A percentile compares a stretch with the other conserved stretches of the same genome.
Conservation (phyloP, 495 filamentous ascomycete genomes). For the Xylaria curta region DNA sequence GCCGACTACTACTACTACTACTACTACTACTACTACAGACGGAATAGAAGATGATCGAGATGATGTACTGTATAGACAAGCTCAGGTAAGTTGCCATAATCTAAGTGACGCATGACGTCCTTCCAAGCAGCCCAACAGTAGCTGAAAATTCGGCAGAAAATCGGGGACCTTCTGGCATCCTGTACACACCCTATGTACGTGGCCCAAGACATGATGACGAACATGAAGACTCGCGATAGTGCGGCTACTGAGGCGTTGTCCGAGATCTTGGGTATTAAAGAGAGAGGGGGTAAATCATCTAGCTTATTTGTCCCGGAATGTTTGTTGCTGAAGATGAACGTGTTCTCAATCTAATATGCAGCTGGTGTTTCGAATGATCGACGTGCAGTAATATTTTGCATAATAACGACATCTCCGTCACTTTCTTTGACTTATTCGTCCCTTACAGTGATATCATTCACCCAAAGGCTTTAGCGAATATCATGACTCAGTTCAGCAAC, state of each 20-base stretch:
- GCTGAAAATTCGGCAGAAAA: conserved; percentile 3
- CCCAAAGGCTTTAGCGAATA: neutral
- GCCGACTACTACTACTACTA: neutral
- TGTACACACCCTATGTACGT: conserved; percentile 20
- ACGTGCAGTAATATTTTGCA: neutral
- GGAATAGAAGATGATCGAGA: neutral
- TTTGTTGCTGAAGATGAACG: neutral
- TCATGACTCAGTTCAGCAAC: neutral
- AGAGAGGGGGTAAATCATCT: neutral
- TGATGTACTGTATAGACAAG: neutral
- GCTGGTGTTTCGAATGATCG: neutral
- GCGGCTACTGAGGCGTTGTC: conserved; percentile 3
- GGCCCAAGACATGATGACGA: conserved; percentile 14
- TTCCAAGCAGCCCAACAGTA: neutral
- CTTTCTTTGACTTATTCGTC: too few species aligned
- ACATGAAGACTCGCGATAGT: conserved; percentile 17
- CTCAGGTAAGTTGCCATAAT: neutral
- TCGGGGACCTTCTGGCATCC: conserved; percentile 11
- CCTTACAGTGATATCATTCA: neutral
- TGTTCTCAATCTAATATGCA: neutral
- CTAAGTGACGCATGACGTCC: neutral
- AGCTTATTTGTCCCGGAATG: neutral
- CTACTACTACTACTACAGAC: too few species aligned
- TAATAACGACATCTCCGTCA: too few species aligned
- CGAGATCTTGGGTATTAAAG: neutral